Conservation (phyloP, 2,329 filamentous ascomycete species). For the Colletotrichum graminicola region DNA sequence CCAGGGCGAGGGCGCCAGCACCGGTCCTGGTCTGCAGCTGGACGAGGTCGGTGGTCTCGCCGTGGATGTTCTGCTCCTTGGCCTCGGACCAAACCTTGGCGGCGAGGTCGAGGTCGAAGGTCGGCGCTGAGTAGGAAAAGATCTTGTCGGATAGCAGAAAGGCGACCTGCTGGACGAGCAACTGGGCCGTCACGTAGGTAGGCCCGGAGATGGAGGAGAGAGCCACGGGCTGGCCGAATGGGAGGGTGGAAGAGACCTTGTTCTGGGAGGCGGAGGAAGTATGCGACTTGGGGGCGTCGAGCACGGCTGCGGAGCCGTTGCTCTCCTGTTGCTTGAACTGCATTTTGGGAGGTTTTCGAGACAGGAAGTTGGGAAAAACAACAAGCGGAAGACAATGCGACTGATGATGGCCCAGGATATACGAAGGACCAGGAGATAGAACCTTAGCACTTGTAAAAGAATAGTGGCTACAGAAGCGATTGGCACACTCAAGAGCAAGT, state of each 20-base stretch:
- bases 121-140: constrained; percentile 95
- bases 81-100: constrained; percentile 80
- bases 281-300: constrained; percentile 48
- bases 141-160: constrained; percentile 97
- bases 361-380: constrained; percentile 16
- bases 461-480: constrained; percentile 32
- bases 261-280: constrained; percentile 51
- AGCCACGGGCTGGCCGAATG: constrained; percentile 68
- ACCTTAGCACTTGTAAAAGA: constrained; percentile 31
- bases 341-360: constrained; percentile 26
- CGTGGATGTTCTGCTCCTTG: constrained; percentile 83
- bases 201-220: constrained; percentile 80
- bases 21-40: constrained; percentile 89
- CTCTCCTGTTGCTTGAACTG: constrained; percentile 55
- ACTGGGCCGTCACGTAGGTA: constrained; percentile 93
- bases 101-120: constrained; percentile 89
- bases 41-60: constrained; percentile 81
- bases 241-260: constrained; percentile 64
- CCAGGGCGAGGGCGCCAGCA: constrained; percentile 90
- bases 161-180: constrained; percentile 94
- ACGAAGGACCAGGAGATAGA: constrained; percentile 28
- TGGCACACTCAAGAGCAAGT: constrained; percentile 32
- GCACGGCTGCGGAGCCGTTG: constrained; percentile 50
- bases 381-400: constrained; percentile 33
- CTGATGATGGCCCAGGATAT: constrained; percentile 23